Percentiles rank a stretch among this genome's conserved stretches.
Evolutionary conservation across 2,329 filamentous ascomycete genomes (phyloP).

Genomic region (Teratosphaeria zuluensis): DNA sequence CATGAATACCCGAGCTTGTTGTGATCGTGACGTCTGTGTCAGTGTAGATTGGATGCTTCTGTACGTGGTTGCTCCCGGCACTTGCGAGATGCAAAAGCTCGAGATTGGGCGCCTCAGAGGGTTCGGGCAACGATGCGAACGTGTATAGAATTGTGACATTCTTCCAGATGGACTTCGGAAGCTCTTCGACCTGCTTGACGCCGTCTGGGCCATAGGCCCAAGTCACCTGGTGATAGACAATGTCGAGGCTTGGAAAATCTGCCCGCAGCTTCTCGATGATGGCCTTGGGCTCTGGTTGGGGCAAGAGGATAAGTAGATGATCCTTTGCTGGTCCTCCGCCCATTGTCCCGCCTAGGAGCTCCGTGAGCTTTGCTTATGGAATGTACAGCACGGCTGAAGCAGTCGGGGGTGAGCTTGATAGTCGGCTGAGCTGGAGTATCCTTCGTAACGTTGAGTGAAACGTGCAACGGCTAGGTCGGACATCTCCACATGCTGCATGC

Average conservation of each 20-base stretch:
- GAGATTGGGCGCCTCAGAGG: constrained; percentile 29
- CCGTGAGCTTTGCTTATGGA: not conserved
- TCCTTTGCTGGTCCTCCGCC: constrained; percentile 28
- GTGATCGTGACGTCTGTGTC: constrained; percentile 45
- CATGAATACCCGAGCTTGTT: constrained; percentile 48
- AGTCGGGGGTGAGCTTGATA: not conserved
- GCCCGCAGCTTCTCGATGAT: constrained; percentile 30
- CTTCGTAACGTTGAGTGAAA: too few relatives aligned
- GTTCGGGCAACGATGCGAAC: constrained; percentile 35
- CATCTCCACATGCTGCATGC: not conserved
- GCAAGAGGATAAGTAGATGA: constrained; percentile 23
- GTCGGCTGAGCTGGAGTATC: too few relatives aligned
- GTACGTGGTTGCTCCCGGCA: constrained; percentile 48
- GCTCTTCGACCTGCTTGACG: not conserved
- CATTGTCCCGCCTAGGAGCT: constrained; percentile 14
- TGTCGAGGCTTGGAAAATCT: constrained; percentile 37
- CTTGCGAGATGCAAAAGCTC: constrained; percentile 48
- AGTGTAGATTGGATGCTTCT: constrained; percentile 44
- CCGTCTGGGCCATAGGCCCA: constrained; percentile 10
- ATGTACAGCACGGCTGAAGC: not conserved
- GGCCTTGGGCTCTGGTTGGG: constrained; percentile 28
- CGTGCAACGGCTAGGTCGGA: too few relatives aligned
- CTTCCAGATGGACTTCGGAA: constrained; percentile 29
- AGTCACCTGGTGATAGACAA: constrained; percentile 30
- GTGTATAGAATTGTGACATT: constrained; percentile 41